These are phyloP conservation scores for Choiromyces venosus DNA, from an alignment of 495 filamentous ascomycete genomes.

Conservation along the genomic window DNA sequence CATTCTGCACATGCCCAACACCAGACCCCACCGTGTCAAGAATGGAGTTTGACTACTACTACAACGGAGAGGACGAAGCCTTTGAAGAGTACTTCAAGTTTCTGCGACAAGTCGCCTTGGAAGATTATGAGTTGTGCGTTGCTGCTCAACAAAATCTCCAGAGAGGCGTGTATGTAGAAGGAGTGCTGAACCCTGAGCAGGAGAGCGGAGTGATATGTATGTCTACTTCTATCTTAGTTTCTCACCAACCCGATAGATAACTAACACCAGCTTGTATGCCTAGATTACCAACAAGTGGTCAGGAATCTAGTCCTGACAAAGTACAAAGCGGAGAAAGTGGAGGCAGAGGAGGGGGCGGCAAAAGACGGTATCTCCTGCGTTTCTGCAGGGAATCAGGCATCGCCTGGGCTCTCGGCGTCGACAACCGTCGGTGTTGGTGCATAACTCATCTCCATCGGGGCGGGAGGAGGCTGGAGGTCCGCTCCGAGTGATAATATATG, in stretches of 20 bases:
- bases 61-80: conserved; percentile 50
- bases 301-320: conserved; percentile 52
- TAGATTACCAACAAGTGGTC: conserved; percentile 55
- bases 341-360: background rate
- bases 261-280: background rate
- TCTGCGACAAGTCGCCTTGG: conserved; percentile 56
- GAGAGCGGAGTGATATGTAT: conserved; percentile 50
- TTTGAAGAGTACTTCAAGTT: conserved; percentile 59
- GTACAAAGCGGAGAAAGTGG: conserved; percentile 45
- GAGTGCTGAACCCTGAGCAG: conserved; percentile 55
- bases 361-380: background rate
- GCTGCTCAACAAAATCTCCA: conserved; percentile 55
- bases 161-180: conserved; percentile 55
- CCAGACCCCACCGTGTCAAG: conserved; percentile 51
- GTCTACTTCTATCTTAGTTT: background rate
- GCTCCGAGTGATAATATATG: background rate
- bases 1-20: conserved; percentile 55
- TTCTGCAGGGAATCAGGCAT: background rate
- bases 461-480: background rate
- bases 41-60: conserved; percentile 63
- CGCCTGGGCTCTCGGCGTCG: background rate
- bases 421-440: background rate
- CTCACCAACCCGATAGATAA: background rate
- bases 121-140: conserved; percentile 59
- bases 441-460: background rate